Conservation (phyloP, 2,329 filamentous ascomycete species). For the Pyrenochaeta sp. region DNA sequence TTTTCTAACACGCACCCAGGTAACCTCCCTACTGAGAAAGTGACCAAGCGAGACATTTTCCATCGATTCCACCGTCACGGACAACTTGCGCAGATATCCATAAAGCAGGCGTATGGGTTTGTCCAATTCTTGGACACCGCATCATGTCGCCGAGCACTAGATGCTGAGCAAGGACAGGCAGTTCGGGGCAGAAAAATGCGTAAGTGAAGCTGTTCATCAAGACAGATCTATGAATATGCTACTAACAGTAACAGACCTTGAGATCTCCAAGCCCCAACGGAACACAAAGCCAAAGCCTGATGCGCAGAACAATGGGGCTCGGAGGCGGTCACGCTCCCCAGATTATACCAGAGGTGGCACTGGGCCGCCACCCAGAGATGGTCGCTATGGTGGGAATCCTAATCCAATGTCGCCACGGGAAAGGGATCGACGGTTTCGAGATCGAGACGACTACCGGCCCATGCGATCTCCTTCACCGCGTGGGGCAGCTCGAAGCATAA, state of each 20-base stretch:
- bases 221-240: not conserved
- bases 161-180: conserved; percentile 79
- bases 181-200: conserved; percentile 93
- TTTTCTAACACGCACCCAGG: conserved; percentile 61
- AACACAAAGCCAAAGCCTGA: conserved; percentile 70
- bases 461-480: conserved; percentile 58
- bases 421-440: conserved; percentile 64
- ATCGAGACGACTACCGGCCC: conserved; percentile 65
- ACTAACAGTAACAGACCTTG: conserved; percentile 71
- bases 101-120: conserved; percentile 97
- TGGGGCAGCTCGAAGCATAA: conserved; percentile 45
- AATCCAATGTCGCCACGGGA: conserved; percentile 49
- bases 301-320: conserved; percentile 43
- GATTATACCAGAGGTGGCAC: conserved; percentile 62
- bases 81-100: conserved; percentile 89
- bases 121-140: conserved; percentile 86
- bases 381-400: conserved; percentile 47
- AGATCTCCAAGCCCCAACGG: conserved; percentile 88
- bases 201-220: conserved; percentile 59
- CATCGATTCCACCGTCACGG: conserved; percentile 88
- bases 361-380: conserved; percentile 58
- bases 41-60: conserved; percentile 93
- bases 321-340: conserved; percentile 69
- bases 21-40: conserved; percentile 90
- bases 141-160: conserved; percentile 78